Conservation (phyloP, 2,329 filamentous ascomycete genomes). For the Phialemoniopsis sp. region DNA sequence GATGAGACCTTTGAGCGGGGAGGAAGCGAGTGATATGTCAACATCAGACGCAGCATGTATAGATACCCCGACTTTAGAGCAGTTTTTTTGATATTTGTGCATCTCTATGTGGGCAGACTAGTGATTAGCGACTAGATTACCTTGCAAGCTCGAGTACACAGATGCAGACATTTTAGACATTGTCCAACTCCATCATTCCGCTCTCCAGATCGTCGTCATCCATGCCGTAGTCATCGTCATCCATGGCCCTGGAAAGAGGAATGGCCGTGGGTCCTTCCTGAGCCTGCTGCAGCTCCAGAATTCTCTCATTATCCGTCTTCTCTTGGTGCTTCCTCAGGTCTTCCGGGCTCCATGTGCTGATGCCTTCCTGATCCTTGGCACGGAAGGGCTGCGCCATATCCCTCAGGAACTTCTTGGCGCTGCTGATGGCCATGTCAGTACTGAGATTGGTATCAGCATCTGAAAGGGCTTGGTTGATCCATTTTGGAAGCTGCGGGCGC, state of each 20-base stretch:
- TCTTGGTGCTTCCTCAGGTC: constrained; percentile 59
- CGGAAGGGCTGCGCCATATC: constrained; percentile 91
- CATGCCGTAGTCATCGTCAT: constrained; percentile 42
- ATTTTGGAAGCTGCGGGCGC: constrained; percentile 84
- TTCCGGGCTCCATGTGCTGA: constrained; percentile 83
- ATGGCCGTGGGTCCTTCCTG: constrained; percentile 19
- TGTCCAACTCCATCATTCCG: constrained; percentile 25
- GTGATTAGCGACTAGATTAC: too few relatives aligned
- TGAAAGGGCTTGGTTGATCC: constrained; percentile 86
- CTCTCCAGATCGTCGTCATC: constrained; percentile 40
- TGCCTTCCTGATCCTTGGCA: constrained; percentile 74
- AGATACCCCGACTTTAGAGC: too few relatives aligned
- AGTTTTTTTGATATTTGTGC: too few relatives aligned
- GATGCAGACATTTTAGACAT: neutral
- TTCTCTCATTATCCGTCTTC: constrained; percentile 66
- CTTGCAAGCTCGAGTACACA: too few relatives aligned
- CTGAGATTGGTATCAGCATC: constrained; percentile 87
- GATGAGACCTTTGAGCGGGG: too few relatives aligned
- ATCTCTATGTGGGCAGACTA: too few relatives aligned
- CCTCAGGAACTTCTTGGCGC: constrained; percentile 82
- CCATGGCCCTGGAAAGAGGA: constrained; percentile 2
- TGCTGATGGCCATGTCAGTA: constrained; percentile 90
- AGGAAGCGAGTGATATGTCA: too few relatives aligned
- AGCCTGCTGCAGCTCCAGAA: constrained; percentile 53
- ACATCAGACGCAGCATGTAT: too few relatives aligned